Evolutionary conservation across 2,329 filamentous ascomycete genomes (phyloP), one percentile per base, ranked within the genome.

Genomic region (Parastagonospora nodorum): DNA sequence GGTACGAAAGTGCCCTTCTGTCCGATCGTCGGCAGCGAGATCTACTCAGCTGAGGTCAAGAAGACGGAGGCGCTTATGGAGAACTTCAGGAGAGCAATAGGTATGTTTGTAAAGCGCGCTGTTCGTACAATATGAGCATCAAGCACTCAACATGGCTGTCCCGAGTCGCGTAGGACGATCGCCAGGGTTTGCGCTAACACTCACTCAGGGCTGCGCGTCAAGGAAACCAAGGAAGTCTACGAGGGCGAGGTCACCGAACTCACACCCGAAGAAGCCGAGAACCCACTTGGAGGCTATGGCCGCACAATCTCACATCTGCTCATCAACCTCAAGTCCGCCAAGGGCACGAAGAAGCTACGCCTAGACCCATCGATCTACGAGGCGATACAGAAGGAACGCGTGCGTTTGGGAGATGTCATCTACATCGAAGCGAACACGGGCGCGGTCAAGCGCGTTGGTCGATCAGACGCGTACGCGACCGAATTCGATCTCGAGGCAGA

Each of bases 31-130:
- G 94, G 92, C 65, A 97, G 92, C 80, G 94, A 99, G 77, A 89
- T 99, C 67, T 99, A 97, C 79, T 96, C 91, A 63, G 88, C 93
- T 39, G 94, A 99, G 77, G 92, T 99, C 58, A 99, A 99, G 85
- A 99, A 99, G 85, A 99, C 94, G 42, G 94, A 99, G 77, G 89
- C 96, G 61, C 80, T 99, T 72, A 97, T 97, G 94, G 94, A 99
- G 82, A 97, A 97, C 80, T 99, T 99, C 76, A 85, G 94, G 73
- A 84, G 94, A 71, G 94, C 94, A 51, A 99, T 99, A 74, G 94
- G 93, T 84, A 77, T 19, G 66, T 50, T 47, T 30, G 24, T 16
- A 27, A 37, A n/a, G 35, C 12, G 35, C 35, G 8, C 10, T 37
- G 35, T n/a, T 37, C 12, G 8, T 15, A 14, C 35, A 37, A 4